Evolutionary conservation across 768 basidiomycete genomes (phyloP).

Genomic region (Trametes meyenii): DNA sequence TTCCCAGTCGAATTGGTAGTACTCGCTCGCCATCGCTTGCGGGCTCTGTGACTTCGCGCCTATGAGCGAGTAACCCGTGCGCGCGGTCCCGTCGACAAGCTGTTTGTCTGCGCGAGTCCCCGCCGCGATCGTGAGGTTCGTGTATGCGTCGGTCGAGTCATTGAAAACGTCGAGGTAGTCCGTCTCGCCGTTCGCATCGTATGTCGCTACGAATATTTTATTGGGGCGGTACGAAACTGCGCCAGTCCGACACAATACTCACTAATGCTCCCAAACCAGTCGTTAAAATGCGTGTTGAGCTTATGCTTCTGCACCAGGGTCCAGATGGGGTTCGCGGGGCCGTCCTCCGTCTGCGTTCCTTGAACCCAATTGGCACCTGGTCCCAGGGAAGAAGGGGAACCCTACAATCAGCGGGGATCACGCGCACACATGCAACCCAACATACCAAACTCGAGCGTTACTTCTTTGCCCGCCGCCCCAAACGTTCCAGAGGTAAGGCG

Average conservation of each 20-base stretch:
- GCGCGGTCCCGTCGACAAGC: conserved; percentile 51
- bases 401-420: conserved; percentile 43
- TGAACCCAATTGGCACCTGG: conserved; percentile 41
- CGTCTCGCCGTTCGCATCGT: conserved; percentile 48
- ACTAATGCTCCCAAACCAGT: conserved; percentile 31
- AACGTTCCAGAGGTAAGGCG: conserved; percentile 50
- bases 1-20: conserved; percentile 53
- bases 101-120: conserved; percentile 44
- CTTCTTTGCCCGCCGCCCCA: conserved; percentile 39
- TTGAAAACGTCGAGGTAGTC: conserved; percentile 51
- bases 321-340: conserved; percentile 59
- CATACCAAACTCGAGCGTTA: conserved; percentile 43
- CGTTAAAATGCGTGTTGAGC: conserved; percentile 46
- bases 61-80: conserved; percentile 52
- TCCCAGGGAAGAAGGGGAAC: too few relatives aligned
- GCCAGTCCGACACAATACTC: conserved; percentile 24
- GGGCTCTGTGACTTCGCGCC: conserved; percentile 47
- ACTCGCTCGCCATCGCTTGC: conserved; percentile 57
- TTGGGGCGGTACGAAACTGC: conserved; percentile 21
- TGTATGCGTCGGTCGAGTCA: conserved; percentile 41
- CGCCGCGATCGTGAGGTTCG: conserved; percentile 42
- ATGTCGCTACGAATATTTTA: conserved; percentile 45
- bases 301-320: conserved; percentile 53
- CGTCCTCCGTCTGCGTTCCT: conserved; percentile 46
- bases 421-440: conserved; percentile 41